phyloP scores from a whole-genome alignment of 2,329 filamentous ascomycete genomes.

The Plenodomus lindquistii region DNA sequence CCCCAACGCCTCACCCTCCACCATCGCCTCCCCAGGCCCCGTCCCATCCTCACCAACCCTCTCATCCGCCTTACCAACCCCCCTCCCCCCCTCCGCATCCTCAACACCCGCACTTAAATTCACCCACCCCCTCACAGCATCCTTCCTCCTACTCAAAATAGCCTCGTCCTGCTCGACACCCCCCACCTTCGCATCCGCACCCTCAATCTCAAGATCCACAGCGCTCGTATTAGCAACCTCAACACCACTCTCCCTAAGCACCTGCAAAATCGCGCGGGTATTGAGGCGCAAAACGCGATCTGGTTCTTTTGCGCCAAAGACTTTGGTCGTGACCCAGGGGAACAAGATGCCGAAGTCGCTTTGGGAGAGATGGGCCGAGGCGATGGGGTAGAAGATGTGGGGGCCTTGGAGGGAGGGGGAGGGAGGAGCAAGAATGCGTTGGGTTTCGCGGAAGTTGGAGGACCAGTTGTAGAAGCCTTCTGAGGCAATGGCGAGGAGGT shows the following conservation, averaged over 20 bases:
- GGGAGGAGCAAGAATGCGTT: slow-evolving; percentile 64
- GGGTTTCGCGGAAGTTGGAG: slow-evolving; percentile 71
- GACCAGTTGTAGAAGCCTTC: slow-evolving; percentile 80
- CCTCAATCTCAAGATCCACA: slow-evolving; percentile 45
- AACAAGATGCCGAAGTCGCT: slow-evolving; percentile 84
- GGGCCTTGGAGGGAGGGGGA: slow-evolving; percentile 53
- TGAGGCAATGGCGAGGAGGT: slow-evolving; percentile 71
- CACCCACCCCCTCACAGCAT: slow-evolving; percentile 42
- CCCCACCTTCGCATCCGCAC: slow-evolving; percentile 12
- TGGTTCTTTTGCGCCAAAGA: slow-evolving; percentile 65
- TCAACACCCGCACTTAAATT: slow-evolving; percentile 21
- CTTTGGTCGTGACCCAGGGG: slow-evolving; percentile 62
- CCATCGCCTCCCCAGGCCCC: slow-evolving; percentile 31
- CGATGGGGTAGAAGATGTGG: slow-evolving; percentile 73
- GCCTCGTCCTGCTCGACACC: slow-evolving; percentile 30
- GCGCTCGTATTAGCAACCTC: slow-evolving; percentile 49
- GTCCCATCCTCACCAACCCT: slow-evolving; percentile 7
- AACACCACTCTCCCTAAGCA: slow-evolving; percentile 56
- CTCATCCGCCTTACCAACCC: slow-evolving; percentile 10
- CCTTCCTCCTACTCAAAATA: slow-evolving; percentile 35
- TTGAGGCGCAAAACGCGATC: slow-evolving; percentile 82
- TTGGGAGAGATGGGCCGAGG: slow-evolving; percentile 80
- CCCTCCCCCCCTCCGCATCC: background rate
- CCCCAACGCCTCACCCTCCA: slow-evolving; percentile 43
- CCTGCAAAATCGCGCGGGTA: slow-evolving; percentile 77